Evolutionary conservation across 164 flowering plant genomes (phyloP).

Genomic region (Aristolochia contorta): DNA sequence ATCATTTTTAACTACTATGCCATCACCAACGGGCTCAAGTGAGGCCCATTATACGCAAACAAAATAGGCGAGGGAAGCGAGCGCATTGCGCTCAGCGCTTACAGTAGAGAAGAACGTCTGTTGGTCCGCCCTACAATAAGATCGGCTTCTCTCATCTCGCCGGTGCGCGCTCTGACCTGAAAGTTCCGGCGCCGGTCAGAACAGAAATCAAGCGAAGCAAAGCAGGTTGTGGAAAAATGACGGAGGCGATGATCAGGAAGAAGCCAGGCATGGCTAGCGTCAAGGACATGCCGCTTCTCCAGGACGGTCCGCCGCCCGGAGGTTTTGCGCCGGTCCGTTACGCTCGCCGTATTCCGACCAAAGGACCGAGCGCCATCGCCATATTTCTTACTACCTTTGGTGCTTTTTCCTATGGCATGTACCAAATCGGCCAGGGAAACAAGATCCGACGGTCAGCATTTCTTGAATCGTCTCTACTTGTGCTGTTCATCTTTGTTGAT

Average conservation of each 20-base stretch:
- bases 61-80: no score
- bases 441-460: slow-evolving; percentile 66
- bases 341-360: slow-evolving; percentile 85
- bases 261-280: slow-evolving; percentile 97
- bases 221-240: slow-evolving; percentile 40
- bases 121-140: no score
- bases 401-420: slow-evolving; percentile 91
- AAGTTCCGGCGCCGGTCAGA: not conserved
- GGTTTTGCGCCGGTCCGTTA: slow-evolving; percentile 88
- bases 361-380: slow-evolving; percentile 88
- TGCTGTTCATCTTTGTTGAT: not conserved
- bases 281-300: slow-evolving; percentile 96
- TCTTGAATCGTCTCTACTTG: not conserved
- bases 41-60: no score
- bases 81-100: no score
- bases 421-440: slow-evolving; percentile 90
- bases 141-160: not conserved
- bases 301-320: slow-evolving; percentile 98
- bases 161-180: not conserved
- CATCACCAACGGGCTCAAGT: no score
- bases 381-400: slow-evolving; percentile 76
- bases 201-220: not conserved
- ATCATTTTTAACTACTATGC: no score
- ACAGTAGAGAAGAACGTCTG: no score
- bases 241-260: slow-evolving; percentile 79